phyloP scores from a whole-genome alignment of 306 rosid genomes.

The Castanea sativa region DNA sequence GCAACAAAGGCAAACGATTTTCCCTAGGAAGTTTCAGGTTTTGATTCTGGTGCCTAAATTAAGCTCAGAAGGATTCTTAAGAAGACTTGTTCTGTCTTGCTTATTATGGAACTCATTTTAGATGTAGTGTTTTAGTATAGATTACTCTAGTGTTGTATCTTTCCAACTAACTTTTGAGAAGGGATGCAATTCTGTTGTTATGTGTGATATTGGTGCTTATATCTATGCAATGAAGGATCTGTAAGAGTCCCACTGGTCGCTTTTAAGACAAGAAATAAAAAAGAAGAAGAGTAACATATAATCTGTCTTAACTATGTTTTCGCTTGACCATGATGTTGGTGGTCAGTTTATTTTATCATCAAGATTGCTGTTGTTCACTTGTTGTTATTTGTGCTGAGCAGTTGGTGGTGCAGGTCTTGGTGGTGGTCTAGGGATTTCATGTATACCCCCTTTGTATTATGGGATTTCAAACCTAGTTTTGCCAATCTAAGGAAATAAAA shows the following conservation, averaged over 20 bases:
- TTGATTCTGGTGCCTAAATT: background rate
- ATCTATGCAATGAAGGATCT: background rate
- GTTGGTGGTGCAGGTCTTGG: no score
- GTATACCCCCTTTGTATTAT: no score
- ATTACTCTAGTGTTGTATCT: background rate
- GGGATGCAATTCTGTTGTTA: background rate
- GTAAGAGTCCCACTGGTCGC: background rate
- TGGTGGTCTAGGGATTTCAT: no score
- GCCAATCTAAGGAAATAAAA: no score
- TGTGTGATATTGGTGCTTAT: background rate
- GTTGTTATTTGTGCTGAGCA: background rate
- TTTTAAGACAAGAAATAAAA: background rate
- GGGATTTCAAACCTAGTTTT: no score
- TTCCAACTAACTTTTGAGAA: background rate
- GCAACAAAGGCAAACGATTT: background rate
- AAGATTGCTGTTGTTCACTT: background rate
- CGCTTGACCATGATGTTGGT: background rate
- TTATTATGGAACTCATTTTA: background rate
- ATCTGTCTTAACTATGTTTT: background rate
- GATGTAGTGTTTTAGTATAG: background rate
- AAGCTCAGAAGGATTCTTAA: background rate
- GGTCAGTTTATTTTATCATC: background rate
- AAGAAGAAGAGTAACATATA: background rate
- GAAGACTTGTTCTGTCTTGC: background rate
- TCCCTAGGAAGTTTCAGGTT: background rate